Base-by-base conservation (phyloP, 192 early-diverging fungal species). In the Coemansia sp. region DNA sequence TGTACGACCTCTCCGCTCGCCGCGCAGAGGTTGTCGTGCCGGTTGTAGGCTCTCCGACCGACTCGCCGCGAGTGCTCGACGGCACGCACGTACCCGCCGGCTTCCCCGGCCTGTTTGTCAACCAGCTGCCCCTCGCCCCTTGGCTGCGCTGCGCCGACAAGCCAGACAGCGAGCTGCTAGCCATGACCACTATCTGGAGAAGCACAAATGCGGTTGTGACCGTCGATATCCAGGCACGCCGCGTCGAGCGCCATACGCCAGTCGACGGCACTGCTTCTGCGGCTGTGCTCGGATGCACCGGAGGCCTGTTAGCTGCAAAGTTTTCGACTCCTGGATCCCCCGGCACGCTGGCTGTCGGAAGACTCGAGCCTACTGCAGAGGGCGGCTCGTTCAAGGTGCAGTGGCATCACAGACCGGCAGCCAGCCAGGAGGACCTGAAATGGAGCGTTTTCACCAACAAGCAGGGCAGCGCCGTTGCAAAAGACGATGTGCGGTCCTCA, bases 71-170 rank as follows among this genome's bases (percentile, higher is more conserved):
- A 16, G 60, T 11, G 42, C 11, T 72, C 6, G 64, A 42, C n/a
- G 64, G 67, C 14, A 72, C 69, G 23, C 35, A 35, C 14, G 60
- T 81, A 6, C 65, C 75, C 16, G 71, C 55, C 6, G 83, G 76
- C 11, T 93, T 93, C 69, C 85, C 85, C 3, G 91, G 91, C 1
- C 70, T 93, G 1, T 93, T 86, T 60, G 62, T 79, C 60, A 83
- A 85, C 51, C 81, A 83, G 47, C 80, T 93, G 5, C 65, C 83
- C 14, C 13, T 19, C 45, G 52, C 61, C 29, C 54, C 73, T 23
- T 68, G 80, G 78, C n/a, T 75, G 30, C 60, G 42, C 13, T 19
- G 55, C 3, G 60, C 34, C 22, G 24, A 22, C 28, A 14, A 25
- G 2, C 28, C 53, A 5, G 58, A 48, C 35, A 29, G 54, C 6